These are phyloP conservation scores for Bjerkandera adusta DNA, from an alignment of 1,284 basidiomycete genomes.

Conservation along the genomic window DNA sequence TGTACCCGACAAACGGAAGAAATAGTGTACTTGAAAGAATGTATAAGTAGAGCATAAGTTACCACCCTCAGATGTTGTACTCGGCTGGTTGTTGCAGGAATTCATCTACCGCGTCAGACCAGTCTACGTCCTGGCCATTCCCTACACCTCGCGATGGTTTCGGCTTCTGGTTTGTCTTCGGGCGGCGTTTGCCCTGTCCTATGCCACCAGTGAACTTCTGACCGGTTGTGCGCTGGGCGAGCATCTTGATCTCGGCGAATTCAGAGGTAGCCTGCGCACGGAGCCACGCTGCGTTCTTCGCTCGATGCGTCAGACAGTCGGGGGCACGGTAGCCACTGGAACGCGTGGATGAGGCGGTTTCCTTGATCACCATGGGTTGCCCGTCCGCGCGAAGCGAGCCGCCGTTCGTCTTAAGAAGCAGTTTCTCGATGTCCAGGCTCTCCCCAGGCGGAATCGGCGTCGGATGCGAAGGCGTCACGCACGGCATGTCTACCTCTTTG, in stretches of 20 bases:
- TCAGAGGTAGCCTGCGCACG: constrained; percentile 72
- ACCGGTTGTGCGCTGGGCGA: constrained; percentile 52
- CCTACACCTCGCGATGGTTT: neutral
- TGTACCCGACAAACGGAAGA: constrained; percentile 2
- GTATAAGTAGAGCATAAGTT: constrained; percentile 14
- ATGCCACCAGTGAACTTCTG: constrained; percentile 36
- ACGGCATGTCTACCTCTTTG: constrained; percentile 96
- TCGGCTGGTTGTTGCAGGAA: constrained; percentile 5
- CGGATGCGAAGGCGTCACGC: constrained; percentile 93
- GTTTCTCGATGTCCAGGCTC: constrained; percentile 71
- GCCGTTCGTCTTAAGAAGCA: constrained; percentile 65
- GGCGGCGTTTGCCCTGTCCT: constrained; percentile 18
- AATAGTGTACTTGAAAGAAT: constrained; percentile 1
- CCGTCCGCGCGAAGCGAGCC: constrained; percentile 64
- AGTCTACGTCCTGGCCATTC: neutral
- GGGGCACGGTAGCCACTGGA: constrained; percentile 50
- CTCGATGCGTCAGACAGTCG: constrained; percentile 63
- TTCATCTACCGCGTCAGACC: neutral
- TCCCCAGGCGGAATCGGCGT: constrained; percentile 82
- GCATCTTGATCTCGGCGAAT: constrained; percentile 62
- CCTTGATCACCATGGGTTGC: constrained; percentile 44
- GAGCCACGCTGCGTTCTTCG: constrained; percentile 59
- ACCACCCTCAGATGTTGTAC: too few relatives aligned
- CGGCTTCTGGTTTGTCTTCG: constrained; percentile 2
- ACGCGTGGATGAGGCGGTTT: constrained; percentile 20